Conservation (phyloP, 306 rosid genomes). For the Quercus mongolica region DNA sequence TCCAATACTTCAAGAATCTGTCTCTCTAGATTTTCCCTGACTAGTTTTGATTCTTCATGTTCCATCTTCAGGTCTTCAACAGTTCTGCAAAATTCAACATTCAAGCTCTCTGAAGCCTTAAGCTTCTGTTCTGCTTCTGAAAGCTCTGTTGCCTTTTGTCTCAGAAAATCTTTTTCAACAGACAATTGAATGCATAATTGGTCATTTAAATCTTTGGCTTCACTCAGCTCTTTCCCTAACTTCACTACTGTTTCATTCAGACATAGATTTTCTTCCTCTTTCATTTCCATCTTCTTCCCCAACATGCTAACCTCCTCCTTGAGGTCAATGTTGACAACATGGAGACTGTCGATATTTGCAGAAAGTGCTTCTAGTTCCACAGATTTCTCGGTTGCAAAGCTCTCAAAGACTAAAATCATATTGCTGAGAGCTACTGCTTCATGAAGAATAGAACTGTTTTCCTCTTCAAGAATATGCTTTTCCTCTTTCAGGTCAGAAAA, state of each 20-base stretch:
- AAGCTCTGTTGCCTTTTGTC: conserved; percentile 53
- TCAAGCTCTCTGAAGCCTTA: conserved; percentile 46
- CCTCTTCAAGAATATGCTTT: conserved; percentile 48
- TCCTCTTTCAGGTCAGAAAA: conserved; percentile 55
- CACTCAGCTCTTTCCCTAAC: conserved; percentile 46
- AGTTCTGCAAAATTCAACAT: conserved; percentile 46
- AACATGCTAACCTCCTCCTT: conserved; percentile 50
- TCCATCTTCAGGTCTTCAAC: conserved; percentile 64
- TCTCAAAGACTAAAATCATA: conserved; percentile 54
- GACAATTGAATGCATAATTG: conserved; percentile 50
- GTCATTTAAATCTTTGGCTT: conserved; percentile 41
- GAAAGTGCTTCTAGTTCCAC: conserved; percentile 53
- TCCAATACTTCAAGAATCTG: conserved; percentile 62
- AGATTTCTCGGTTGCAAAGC: conserved; percentile 56
- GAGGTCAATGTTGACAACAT: conserved; percentile 43
- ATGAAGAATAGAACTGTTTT: conserved; percentile 42
- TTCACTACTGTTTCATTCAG: conserved; percentile 50
- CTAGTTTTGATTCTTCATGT: conserved; percentile 38
- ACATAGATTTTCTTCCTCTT: conserved; percentile 49
- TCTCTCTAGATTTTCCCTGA: conserved; percentile 47
- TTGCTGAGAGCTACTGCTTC: conserved; percentile 60
- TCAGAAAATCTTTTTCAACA: conserved; percentile 41
- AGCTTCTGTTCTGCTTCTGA: conserved; percentile 60
- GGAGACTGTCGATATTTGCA: conserved; percentile 44
- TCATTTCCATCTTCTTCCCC: conserved; percentile 44